A percentile compares a stretch with the other conserved stretches of the same genome.
These are phyloP conservation scores for Nemania serpens DNA, from an alignment of 2,329 filamentous ascomycete species.

Conservation along the genomic window DNA sequence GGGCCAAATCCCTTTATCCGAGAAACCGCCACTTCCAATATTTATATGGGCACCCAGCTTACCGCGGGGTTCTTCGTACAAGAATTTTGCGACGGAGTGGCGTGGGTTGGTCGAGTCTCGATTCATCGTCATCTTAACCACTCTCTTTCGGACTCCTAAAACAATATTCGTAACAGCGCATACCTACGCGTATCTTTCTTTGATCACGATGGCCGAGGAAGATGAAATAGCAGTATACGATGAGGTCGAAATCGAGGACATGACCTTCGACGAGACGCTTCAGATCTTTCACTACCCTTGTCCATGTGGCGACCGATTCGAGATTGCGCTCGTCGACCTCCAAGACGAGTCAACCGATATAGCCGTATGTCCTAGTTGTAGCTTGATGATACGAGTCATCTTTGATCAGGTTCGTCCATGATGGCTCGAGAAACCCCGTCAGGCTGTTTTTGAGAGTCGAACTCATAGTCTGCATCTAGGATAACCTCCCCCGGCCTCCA, in stretches of 20 bases:
- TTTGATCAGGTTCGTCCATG: constrained; percentile 74
- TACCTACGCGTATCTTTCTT: not conserved
- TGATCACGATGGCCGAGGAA: constrained; percentile 59
- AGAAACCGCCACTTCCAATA: not conserved
- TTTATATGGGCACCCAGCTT: too few relatives aligned
- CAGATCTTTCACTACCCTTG: constrained; percentile 97
- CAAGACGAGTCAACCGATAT: constrained; percentile 84
- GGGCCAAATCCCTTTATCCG: not conserved
- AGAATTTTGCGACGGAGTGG: constrained; percentile 24
- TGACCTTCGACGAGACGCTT: constrained; percentile 82
- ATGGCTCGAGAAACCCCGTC: not conserved
- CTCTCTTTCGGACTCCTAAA: not conserved
- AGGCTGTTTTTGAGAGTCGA: not conserved
- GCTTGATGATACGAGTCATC: constrained; percentile 93
- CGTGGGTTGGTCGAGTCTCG: not conserved
- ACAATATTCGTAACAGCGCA: not conserved
- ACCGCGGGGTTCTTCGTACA: constrained; percentile 17
- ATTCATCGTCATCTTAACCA: not conserved
- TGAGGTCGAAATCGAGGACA: constrained; percentile 98
- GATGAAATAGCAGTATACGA: constrained; percentile 79
- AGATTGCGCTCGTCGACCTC: constrained; percentile 84
- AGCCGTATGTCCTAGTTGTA: constrained; percentile 96
- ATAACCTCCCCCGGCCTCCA: constrained; percentile 39
- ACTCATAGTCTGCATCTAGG: constrained; percentile 29
- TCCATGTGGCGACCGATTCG: constrained; percentile 95